Evolutionary conservation across 768 basidiomycete species (phyloP).

Genomic region (Podaxis sp.): DNA sequence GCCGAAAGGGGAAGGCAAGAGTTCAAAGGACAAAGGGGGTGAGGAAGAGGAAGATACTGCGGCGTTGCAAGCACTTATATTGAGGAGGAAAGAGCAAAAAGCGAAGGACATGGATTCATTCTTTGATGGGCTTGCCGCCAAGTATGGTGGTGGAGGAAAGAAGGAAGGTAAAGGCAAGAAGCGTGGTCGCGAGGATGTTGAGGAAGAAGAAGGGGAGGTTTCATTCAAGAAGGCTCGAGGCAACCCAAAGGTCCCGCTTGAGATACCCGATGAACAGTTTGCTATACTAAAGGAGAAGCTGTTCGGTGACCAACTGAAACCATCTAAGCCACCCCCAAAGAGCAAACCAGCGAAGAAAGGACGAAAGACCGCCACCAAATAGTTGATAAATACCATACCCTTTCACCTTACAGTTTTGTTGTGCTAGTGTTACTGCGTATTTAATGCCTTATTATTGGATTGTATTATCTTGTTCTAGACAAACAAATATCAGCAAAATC

Average conservation of each 20-base stretch:
- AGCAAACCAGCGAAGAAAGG: slow-evolving; percentile 22
- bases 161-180: slow-evolving; percentile 53
- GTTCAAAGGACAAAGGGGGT: slow-evolving; percentile 30
- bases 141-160: slow-evolving; percentile 53
- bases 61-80: slow-evolving; percentile 74
- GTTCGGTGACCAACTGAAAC: slow-evolving; percentile 40
- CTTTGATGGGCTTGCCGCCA: slow-evolving; percentile 70
- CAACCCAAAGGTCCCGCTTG: slow-evolving; percentile 38
- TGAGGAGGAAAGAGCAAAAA: slow-evolving; percentile 66
- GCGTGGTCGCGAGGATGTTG: slow-evolving; percentile 34
- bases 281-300: slow-evolving; percentile 54
- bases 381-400: not conserved
- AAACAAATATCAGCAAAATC: not conserved
- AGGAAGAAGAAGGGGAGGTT: slow-evolving; percentile 34
- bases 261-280: slow-evolving; percentile 66
- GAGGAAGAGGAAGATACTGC: slow-evolving; percentile 50
- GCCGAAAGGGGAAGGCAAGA: slow-evolving; percentile 40
- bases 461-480: not conserved
- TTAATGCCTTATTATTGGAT: not conserved
- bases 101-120: slow-evolving; percentile 63
- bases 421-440: slow-evolving; percentile 1
- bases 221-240: slow-evolving; percentile 49
- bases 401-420: not conserved
- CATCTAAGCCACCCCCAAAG: slow-evolving; percentile 18
- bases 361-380: not conserved